phyloP scores from a whole-genome alignment of 441 rosid species.

The Arabidopsis hybrid region DNA sequence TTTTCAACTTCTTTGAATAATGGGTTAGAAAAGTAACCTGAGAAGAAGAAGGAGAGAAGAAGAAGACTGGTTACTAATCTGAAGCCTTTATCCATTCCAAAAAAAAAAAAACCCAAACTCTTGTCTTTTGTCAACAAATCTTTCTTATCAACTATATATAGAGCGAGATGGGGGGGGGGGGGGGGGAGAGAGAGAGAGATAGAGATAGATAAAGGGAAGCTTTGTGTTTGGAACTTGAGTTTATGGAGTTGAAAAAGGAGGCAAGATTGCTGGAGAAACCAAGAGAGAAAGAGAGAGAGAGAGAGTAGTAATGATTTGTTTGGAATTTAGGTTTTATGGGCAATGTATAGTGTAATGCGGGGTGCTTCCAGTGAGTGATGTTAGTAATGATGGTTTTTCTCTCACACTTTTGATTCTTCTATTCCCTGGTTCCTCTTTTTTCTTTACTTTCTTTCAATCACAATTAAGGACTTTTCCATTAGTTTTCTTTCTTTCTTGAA shows the following conservation, averaged over 20 bases:
- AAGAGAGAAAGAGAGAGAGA: constrained; percentile 33
- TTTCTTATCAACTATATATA: constrained; percentile 1
- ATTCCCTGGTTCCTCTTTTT: constrained; percentile 30
- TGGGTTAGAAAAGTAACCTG: constrained; percentile 40
- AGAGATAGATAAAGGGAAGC: background rate
- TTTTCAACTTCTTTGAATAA: constrained; percentile 25
- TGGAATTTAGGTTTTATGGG: constrained; percentile 52
- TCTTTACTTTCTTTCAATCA: constrained; percentile 19
- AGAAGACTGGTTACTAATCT: constrained; percentile 46
- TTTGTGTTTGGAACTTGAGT: constrained; percentile 33
- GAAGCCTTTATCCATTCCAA: constrained; percentile 32
- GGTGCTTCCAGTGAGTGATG: constrained; percentile 51
- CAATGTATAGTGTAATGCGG: constrained; percentile 45
- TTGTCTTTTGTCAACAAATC: constrained; percentile 10
- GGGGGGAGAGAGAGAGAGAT: constrained; percentile 40
- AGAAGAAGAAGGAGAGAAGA: constrained; percentile 39
- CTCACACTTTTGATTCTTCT: constrained; percentile 41
- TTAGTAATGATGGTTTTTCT: constrained; percentile 63
- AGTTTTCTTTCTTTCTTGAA: constrained; percentile 38
- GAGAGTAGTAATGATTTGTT: constrained; percentile 41
- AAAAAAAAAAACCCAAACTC: constrained; percentile 26
- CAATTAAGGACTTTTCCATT: constrained; percentile 31
- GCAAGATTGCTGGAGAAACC: constrained; percentile 44
- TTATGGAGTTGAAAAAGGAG: constrained; percentile 45
- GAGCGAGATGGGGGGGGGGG: constrained; percentile 18